phyloP scores from a whole-genome alignment of 805 yeast species.

The Pichia nakasei region DNA sequence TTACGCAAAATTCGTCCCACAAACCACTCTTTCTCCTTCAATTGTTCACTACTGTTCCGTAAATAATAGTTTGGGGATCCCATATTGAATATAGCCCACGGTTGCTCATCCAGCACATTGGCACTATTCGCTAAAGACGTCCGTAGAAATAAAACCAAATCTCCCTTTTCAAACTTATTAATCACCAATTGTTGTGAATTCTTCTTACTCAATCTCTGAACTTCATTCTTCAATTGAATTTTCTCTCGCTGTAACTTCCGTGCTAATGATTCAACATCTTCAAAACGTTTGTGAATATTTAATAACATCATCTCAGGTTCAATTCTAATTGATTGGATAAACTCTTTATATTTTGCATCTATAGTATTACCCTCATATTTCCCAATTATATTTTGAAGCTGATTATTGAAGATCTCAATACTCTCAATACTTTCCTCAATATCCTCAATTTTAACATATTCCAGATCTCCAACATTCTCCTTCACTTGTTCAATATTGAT shows the following conservation, averaged over 20 bases:
- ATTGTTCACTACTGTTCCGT: slow-evolving; percentile 26
- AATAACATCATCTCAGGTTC: slow-evolving; percentile 22
- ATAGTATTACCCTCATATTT: slow-evolving; percentile 7
- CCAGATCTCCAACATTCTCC: background rate
- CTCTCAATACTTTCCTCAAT: background rate
- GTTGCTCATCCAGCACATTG: slow-evolving; percentile 25
- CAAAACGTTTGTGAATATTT: slow-evolving; percentile 61
- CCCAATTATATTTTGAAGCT: background rate
- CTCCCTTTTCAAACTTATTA: slow-evolving; percentile 59
- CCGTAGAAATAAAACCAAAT: slow-evolving; percentile 64
- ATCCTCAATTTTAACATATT: background rate
- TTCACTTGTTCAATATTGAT: slow-evolving; percentile 11
- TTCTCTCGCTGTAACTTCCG: slow-evolving; percentile 73
- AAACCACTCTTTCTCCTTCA: slow-evolving; percentile 65
- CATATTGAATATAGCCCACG: slow-evolving; percentile 94
- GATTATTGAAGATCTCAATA: background rate
- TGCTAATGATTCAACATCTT: slow-evolving; percentile 85
- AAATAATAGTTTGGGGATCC: slow-evolving; percentile 82
- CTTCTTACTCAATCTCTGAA: slow-evolving; percentile 29
- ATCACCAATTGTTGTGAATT: slow-evolving; percentile 52
- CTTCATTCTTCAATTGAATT: slow-evolving; percentile 40
- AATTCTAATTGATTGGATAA: slow-evolving; percentile 17
- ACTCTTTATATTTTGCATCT: slow-evolving; percentile 30
- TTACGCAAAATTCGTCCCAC: slow-evolving; percentile 51
- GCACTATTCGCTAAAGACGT: slow-evolving; percentile 44